Evolutionary conservation across 768 basidiomycete genomes (phyloP).

Genomic region (Hirschioporus abietinus): DNA sequence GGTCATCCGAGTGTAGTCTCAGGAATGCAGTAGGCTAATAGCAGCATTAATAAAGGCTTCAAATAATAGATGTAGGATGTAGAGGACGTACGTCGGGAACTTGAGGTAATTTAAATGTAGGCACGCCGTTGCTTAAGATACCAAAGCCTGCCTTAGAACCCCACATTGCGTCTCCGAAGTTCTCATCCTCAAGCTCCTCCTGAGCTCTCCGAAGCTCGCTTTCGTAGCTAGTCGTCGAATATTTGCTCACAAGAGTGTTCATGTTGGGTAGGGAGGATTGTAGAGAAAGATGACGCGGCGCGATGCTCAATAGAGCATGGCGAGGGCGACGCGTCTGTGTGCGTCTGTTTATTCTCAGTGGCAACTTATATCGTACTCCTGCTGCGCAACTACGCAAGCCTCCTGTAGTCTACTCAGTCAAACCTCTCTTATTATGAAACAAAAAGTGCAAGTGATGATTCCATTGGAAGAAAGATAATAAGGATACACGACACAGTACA

Average conservation of each 20-base stretch:
- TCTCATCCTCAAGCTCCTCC: slow-evolving; percentile 51
- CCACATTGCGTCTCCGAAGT: slow-evolving; percentile 67
- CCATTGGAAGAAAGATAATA: not conserved
- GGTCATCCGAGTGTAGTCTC: slow-evolving; percentile 91
- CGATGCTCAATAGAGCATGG: not conserved
- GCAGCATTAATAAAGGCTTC: slow-evolving; percentile 11
- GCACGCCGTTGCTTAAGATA: slow-evolving; percentile 62
- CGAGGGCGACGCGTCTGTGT: slow-evolving; percentile 4
- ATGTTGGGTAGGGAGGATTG: slow-evolving; percentile 36
- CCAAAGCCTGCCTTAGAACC: slow-evolving; percentile 83
- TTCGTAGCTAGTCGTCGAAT: slow-evolving; percentile 49
- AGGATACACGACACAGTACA: not conserved
- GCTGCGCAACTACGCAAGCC: no score
- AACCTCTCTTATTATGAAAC: no score
- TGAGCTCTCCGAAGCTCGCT: slow-evolving; percentile 46
- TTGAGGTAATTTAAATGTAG: slow-evolving; percentile 65
- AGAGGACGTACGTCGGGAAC: slow-evolving; percentile 64
- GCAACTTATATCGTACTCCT: not conserved
- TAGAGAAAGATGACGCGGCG: slow-evolving; percentile 29
- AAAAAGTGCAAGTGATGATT: not conserved
- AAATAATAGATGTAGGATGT: slow-evolving; percentile 3
- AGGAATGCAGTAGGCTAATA: slow-evolving; percentile 85
- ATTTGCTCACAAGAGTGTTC: slow-evolving; percentile 67
- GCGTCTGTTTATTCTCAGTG: not conserved
- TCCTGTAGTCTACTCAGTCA: no score